Percentiles rank a stretch among this genome's conserved stretches.
These are phyloP conservation scores for Fraxinus americana DNA, from an alignment of 257 asterid genomes.

Conservation along the genomic window DNA sequence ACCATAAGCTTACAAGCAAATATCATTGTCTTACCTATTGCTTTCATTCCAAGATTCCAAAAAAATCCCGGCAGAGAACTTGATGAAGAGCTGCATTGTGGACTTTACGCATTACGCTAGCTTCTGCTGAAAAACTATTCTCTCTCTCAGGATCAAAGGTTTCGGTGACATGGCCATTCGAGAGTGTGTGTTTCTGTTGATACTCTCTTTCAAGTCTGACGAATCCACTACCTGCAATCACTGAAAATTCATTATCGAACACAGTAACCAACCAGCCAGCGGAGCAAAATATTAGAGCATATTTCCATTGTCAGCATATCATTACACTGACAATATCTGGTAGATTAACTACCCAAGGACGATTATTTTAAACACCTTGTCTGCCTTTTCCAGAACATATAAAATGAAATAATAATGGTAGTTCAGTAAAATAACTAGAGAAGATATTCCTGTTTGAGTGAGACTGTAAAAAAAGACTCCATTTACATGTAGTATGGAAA, in stretches of 20 bases:
- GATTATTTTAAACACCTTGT: not conserved
- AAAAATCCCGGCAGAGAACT: conserved; percentile 84
- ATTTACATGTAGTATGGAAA: not conserved
- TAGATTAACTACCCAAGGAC: not conserved
- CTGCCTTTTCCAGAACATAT: not conserved
- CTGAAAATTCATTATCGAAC: conserved; percentile 42
- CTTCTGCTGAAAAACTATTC: conserved; percentile 63
- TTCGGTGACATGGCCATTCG: conserved; percentile 73
- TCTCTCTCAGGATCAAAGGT: conserved; percentile 59
- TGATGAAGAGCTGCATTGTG: conserved; percentile 83
- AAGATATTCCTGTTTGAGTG: not conserved
- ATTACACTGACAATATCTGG: not conserved
- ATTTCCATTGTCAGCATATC: not conserved
- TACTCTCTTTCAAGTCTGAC: conserved; percentile 85
- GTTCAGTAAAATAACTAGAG: not conserved
- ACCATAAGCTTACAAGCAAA: not conserved
- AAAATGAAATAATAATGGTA: not conserved
- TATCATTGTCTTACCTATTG: conserved; percentile 52
- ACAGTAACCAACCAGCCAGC: not conserved
- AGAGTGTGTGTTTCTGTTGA: conserved; percentile 73
- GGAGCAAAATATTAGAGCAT: not conserved
- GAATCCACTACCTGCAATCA: conserved; percentile 86
- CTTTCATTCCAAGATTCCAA: conserved; percentile 84
- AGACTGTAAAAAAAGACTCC: not conserved
- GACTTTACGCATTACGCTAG: conserved; percentile 81